Evolutionary conservation across 2,329 filamentous ascomycete species (phyloP).

Genomic region (Aspergillus ruber): DNA sequence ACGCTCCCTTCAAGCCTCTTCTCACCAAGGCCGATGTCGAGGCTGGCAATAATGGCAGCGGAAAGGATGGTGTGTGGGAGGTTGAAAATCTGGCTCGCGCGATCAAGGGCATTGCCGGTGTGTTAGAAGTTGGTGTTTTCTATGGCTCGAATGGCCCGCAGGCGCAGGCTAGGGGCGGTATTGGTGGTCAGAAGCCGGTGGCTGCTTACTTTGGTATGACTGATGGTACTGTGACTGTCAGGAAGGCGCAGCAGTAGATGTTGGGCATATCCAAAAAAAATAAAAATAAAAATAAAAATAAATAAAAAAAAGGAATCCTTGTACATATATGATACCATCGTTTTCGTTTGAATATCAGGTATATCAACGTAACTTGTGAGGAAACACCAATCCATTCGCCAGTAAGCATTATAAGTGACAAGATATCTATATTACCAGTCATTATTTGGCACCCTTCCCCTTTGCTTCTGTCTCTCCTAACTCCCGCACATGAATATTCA

Average conservation of each 20-base stretch:
- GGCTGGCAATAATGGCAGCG: slow-evolving; percentile 45
- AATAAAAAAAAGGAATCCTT: too few relatives aligned
- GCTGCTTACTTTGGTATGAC: slow-evolving; percentile 93
- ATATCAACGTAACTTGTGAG: neutral
- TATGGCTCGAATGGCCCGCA: slow-evolving; percentile 71
- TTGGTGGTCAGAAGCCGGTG: slow-evolving; percentile 80
- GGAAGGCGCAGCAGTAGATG: slow-evolving; percentile 30
- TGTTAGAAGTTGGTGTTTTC: slow-evolving; percentile 90
- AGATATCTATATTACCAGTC: slow-evolving; percentile 2
- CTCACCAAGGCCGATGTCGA: slow-evolving; percentile 55
- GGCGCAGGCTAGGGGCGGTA: slow-evolving; percentile 52
- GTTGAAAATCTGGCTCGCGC: slow-evolving; percentile 65
- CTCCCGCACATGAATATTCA: slow-evolving; percentile 75
- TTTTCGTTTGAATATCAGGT: neutral
- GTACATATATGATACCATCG: slow-evolving; percentile 13
- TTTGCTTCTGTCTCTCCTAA: slow-evolving; percentile 83
- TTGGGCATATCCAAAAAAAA: too few relatives aligned
- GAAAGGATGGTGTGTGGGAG: slow-evolving; percentile 67
- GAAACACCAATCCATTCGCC: slow-evolving; percentile 4
- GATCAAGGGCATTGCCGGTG: slow-evolving; percentile 76
- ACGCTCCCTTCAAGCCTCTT: slow-evolving; percentile 77
- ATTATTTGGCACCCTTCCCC: slow-evolving; percentile 67
- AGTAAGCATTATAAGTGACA: slow-evolving; percentile 10
- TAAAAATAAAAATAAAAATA: too few relatives aligned
- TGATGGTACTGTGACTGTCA: slow-evolving; percentile 61